Base-by-base conservation (phyloP, 805 yeast species). In the Lipomyces lipofer region DNA sequence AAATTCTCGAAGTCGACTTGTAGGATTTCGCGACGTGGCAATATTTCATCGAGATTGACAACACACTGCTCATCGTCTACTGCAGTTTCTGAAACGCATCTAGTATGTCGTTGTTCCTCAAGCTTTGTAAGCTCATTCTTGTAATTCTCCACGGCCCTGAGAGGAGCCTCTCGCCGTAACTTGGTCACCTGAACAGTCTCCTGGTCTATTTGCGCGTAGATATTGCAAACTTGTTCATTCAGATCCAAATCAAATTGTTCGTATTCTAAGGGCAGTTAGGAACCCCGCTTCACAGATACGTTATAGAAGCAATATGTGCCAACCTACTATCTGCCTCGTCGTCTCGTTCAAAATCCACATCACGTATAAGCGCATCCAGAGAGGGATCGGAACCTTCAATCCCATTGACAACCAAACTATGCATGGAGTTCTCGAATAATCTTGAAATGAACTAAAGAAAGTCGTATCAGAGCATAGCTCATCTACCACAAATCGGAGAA, bases 161-260 rank as follows among this genome's bases (percentile, higher is more conserved):
- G 63, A 5, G 66, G 67, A 10, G 54, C 56, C 27, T 51, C 58
- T 42, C 81, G 74, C 45, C 94, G 71, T 47, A 83, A 67, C 19
- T 73, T 71, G 0, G 89, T 78, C 22, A 84, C 78, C 51, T 73
- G 75, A 1, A 81, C 77, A 0, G 88, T 81, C 58, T 80, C 81
- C 39, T 72, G 44, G 61, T 73, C 54, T 63, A 74, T 28, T 66
- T 69, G 52, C 62, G 69, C 49, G 64, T 69, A 53, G 52, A 67
- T 27, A 51, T 77, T 74, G 43, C 91, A 73, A 30, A 86, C 76
- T 53, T 74, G 66, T 54, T 79, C 83, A 67, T 85, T 84, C 54
- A 85, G 68, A 12, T 78, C 82, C 33, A 79, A 69, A 64, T 87
- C 90, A 66, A 85, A 86, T 0, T 90, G 88, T 65, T 84, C 94